Conservation (phyloP, 2,329 filamentous ascomycete genomes). For the Cladophialophora carrionii region DNA sequence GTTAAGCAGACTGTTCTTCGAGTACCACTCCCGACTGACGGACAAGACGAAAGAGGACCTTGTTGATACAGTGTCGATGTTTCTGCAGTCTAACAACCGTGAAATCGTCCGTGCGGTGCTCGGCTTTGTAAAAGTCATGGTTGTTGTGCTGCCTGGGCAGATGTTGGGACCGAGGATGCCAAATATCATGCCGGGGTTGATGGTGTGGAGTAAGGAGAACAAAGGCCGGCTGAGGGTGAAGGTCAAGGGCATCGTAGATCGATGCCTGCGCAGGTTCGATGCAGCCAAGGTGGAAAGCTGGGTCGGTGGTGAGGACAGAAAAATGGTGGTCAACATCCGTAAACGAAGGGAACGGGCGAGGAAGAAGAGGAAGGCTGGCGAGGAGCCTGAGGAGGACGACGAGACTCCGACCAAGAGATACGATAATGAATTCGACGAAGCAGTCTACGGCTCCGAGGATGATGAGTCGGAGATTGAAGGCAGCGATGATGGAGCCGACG, state of each 20-base stretch:
- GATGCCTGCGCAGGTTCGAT: slow-evolving; percentile 89
- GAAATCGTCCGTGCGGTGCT: slow-evolving; percentile 95
- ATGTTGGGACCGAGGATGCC: slow-evolving; percentile 77
- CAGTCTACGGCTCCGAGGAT: slow-evolving; percentile 80
- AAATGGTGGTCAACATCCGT: slow-evolving; percentile 89
- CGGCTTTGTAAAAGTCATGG: slow-evolving; percentile 94
- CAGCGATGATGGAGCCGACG: slow-evolving; percentile 52
- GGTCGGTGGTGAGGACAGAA: slow-evolving; percentile 72
- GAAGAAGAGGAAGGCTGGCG: slow-evolving; percentile 78
- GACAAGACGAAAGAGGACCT: slow-evolving; percentile 75
- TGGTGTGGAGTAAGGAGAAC: slow-evolving; percentile 97
- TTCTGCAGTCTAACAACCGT: slow-evolving; percentile 92
- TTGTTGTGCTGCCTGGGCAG: slow-evolving; percentile 76
- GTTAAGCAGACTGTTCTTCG: slow-evolving; percentile 87
- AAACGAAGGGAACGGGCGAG: slow-evolving; percentile 92
- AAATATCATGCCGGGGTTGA: slow-evolving; percentile 81
- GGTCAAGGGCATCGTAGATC: slow-evolving; percentile 96
- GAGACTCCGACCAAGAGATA: slow-evolving; percentile 64
- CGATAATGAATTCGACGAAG: slow-evolving; percentile 92
- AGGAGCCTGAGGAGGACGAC: slow-evolving; percentile 57
- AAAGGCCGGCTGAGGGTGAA: slow-evolving; percentile 96
- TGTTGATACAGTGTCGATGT: slow-evolving; percentile 92
- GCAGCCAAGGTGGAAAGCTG: slow-evolving; percentile 76
- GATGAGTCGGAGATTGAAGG: slow-evolving; percentile 54
- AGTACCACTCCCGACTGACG: slow-evolving; percentile 75